A percentile compares a stretch with the other conserved stretches of the same genome.
Evolutionary conservation across 371 early-diverging fungal genomes (phyloP).

Genomic region (Syncephalastrum sp.): DNA sequence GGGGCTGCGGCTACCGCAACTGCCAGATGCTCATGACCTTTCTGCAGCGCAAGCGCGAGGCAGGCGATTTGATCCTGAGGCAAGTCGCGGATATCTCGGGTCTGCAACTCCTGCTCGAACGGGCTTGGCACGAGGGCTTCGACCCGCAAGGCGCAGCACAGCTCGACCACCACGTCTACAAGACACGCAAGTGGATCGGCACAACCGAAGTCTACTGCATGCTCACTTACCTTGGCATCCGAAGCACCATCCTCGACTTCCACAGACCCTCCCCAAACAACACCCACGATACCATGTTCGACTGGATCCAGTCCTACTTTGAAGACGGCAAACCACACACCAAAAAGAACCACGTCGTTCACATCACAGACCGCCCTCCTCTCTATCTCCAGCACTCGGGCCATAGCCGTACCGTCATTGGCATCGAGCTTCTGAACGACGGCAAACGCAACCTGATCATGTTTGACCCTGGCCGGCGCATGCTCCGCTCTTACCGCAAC

Average conservation of each 20-base stretch:
- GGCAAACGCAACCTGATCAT: constrained; percentile 54
- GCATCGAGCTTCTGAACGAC: constrained; percentile 55
- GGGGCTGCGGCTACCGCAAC: constrained; percentile 73
- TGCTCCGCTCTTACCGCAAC: constrained; percentile 29
- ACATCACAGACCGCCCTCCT: constrained; percentile 60
- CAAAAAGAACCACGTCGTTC: constrained; percentile 9
- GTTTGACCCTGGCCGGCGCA: constrained; percentile 66
- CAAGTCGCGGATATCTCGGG: constrained; percentile 36
- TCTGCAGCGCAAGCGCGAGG: constrained; percentile 22
- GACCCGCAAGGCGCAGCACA: constrained; percentile 60
- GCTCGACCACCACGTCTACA: constrained; percentile 42
- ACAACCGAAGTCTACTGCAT: constrained; percentile 64
- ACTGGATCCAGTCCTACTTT: constrained; percentile 49
- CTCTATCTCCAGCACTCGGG: constrained; percentile 79
- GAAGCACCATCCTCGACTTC: constrained; percentile 56
- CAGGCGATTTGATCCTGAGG: constrained; percentile 7
- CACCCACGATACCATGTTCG: constrained; percentile 48
- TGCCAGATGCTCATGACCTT: constrained; percentile 61
- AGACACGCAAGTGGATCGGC: constrained; percentile 70
- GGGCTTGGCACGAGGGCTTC: constrained; percentile 57
- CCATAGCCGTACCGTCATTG: constrained; percentile 71
- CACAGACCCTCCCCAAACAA: constrained; percentile 40
- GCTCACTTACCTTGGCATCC: constrained; percentile 51
- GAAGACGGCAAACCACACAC: neutral
- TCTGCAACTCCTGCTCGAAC: constrained; percentile 57